Percentiles rank a stretch among this genome's conserved stretches.
Evolutionary conservation across 2,329 filamentous ascomycete species (phyloP).

Genomic region (Talaromyces atroroseus): DNA sequence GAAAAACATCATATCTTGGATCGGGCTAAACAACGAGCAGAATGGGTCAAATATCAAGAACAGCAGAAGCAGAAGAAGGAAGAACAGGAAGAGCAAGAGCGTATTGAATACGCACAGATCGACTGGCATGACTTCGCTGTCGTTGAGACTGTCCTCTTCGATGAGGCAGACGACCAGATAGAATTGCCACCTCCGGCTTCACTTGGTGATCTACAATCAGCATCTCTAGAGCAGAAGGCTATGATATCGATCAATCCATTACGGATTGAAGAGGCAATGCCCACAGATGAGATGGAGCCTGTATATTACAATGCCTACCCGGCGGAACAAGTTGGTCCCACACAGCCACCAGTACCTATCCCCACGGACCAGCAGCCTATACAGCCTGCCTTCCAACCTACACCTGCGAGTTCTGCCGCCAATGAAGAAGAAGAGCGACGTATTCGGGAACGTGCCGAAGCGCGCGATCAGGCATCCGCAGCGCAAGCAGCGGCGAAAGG

Average conservation of each 20-base stretch:
- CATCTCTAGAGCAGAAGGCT: slow-evolving; percentile 91
- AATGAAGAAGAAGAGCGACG: slow-evolving; percentile 60
- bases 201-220: slow-evolving; percentile 85
- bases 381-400: slow-evolving; percentile 23
- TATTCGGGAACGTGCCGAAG: slow-evolving; percentile 54
- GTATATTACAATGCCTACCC: slow-evolving; percentile 51
- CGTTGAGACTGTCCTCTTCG: slow-evolving; percentile 90
- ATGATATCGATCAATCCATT: slow-evolving; percentile 76
- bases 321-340: slow-evolving; percentile 33
- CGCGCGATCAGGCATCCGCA: slow-evolving; percentile 62
- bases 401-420: slow-evolving; percentile 30
- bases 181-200: slow-evolving; percentile 85
- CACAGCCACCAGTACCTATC: slow-evolving; percentile 26
- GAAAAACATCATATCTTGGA: slow-evolving; percentile 77
- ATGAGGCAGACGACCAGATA: slow-evolving; percentile 76
- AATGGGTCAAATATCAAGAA: slow-evolving; percentile 80
- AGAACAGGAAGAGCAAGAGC: slow-evolving; percentile 78
- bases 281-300: slow-evolving; percentile 59
- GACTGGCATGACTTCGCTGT: slow-evolving; percentile 98
- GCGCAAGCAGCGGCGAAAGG: slow-evolving; percentile 69
- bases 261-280: slow-evolving; percentile 93
- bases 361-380: slow-evolving; percentile 13
- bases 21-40: slow-evolving; percentile 76
- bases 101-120: slow-evolving; percentile 72
- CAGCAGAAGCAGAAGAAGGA: slow-evolving; percentile 83